These are phyloP conservation scores for Sclerotinia sclerotiorum DNA, from an alignment of 2,329 filamentous ascomycete genomes.

Conservation along the genomic window DNA sequence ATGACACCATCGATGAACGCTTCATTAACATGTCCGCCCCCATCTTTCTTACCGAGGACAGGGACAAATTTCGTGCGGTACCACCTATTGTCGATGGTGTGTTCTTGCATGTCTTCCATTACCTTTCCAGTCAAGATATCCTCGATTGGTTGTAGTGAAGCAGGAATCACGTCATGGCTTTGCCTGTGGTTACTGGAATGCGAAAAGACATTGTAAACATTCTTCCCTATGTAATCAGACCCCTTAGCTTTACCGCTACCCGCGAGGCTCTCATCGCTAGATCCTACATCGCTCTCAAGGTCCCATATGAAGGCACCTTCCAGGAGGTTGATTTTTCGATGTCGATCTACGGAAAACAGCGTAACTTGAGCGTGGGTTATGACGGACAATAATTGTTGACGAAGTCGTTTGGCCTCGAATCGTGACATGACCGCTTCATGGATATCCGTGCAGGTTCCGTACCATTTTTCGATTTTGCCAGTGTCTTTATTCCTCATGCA, in stretches of 20 bases:
- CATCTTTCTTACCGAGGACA: constrained; percentile 56
- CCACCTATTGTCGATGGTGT: constrained; percentile 54
- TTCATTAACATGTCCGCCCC: constrained; percentile 50
- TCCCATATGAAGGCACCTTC: constrained; percentile 65
- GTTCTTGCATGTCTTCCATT: constrained; percentile 63
- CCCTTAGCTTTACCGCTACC: constrained; percentile 27
- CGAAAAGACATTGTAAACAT: constrained; percentile 65
- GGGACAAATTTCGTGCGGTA: constrained; percentile 72
- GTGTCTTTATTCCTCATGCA: constrained; percentile 65
- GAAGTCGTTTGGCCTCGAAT: constrained; percentile 61
- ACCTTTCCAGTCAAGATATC: constrained; percentile 62
- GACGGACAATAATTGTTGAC: constrained; percentile 70
- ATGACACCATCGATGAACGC: constrained; percentile 68
- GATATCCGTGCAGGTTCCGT: constrained; percentile 77
- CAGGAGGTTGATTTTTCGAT: constrained; percentile 63
- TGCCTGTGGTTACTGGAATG: constrained; percentile 25
- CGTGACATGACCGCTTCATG: constrained; percentile 71
- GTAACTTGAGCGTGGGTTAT: constrained; percentile 74
- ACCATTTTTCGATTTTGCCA: constrained; percentile 74
- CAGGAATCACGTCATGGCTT: constrained; percentile 37
- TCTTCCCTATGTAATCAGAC: constrained; percentile 52
- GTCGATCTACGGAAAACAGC: constrained; percentile 68
- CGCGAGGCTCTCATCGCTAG: constrained; percentile 42
- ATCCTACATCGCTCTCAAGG: constrained; percentile 36
- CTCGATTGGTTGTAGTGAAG: constrained; percentile 59